phyloP scores from a whole-genome alignment of 202 grass and related monocot species.

The Carex sylvatica region DNA sequence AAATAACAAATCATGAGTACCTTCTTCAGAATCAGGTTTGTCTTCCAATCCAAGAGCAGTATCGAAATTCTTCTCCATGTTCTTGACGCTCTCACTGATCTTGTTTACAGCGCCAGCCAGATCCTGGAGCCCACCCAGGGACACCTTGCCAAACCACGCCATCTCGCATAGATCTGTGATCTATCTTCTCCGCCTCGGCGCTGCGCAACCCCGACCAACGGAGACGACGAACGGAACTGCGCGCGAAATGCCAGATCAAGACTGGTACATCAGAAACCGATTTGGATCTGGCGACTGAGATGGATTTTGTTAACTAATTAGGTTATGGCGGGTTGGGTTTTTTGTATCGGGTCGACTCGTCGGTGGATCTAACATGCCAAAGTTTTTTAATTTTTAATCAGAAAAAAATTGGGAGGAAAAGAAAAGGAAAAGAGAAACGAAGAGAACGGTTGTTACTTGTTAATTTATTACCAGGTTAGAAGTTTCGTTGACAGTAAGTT shows the following conservation, averaged over 20 bases:
- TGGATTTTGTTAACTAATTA: not conserved
- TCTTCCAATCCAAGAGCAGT: slow-evolving; percentile 92
- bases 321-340: not conserved
- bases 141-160: slow-evolving; percentile 84
- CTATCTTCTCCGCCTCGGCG: slow-evolving; percentile 22
- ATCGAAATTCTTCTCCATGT: slow-evolving; percentile 99
- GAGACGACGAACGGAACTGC: slow-evolving; percentile 12
- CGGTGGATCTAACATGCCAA: not conserved
- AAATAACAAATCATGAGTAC: slow-evolving; percentile 24
- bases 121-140: slow-evolving; percentile 87
- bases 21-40: slow-evolving; percentile 68
- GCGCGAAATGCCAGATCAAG: slow-evolving; percentile 10
- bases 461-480: not conserved
- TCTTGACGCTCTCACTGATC: slow-evolving; percentile 98
- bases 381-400: not conserved
- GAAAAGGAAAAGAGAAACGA: not conserved
- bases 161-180: slow-evolving; percentile 61
- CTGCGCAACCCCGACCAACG: slow-evolving; percentile 15
- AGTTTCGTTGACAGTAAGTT: not conserved
- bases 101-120: slow-evolving; percentile 92
- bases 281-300: slow-evolving; percentile 15
- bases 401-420: not conserved
- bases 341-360: slow-evolving; percentile 1
- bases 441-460: not conserved
- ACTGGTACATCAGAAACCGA: not conserved